Base-by-base conservation (phyloP, 148 eudicot species). In the Tetragonia tetragonoides region DNA sequence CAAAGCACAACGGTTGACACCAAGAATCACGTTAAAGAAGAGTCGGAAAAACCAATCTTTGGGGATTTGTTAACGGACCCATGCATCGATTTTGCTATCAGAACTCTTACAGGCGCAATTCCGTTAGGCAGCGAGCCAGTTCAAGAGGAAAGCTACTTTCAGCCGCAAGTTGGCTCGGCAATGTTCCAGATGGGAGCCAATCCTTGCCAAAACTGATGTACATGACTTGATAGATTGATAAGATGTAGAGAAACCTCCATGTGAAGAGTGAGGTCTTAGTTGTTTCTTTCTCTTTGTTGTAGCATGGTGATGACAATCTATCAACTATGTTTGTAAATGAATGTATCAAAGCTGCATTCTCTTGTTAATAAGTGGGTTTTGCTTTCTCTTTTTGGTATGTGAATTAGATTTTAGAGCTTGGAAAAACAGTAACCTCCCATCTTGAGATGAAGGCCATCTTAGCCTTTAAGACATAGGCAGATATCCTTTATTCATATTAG, bases 61-160 rank as follows among this genome's bases (percentile, higher is more conserved):
- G 83, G 76, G 3, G 90, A 87, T 68, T 76, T 92, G 66, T 86
- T 86, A 73, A 81, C 64, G 34, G 98, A 95, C 78, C 98, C 97
- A 10, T 95, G 98, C 84, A 88, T 92, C 57, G 96, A 91, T 72
- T 95, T 95, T 80, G 98, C 98, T 0, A 82, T 95, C 67, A 92
- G 89, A 80, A 95, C 98, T 56, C 92, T 95, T 46, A 88, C 94
- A 0, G 94, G 95, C 8, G 81, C 78, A 12, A 81, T 87, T 4
- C 44, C 73, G 2, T 78, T 74, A 7, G 78, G 84, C 12, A 73
- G 42, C 38, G 70, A 63, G 3, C 68, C 65, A 9, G 54, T 10
- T 68, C 10, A 16, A 61, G 77, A 77, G 46, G 84, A 68, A 1
- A 28, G 67, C 14, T 77, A 57, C 77, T 66, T 74, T 10, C 56